A percentile compares a stretch with the other conserved stretches of the same genome.
Evolutionary conservation across 1,284 basidiomycete species (phyloP).

Genomic region (Moesziomyces antarcticus): DNA sequence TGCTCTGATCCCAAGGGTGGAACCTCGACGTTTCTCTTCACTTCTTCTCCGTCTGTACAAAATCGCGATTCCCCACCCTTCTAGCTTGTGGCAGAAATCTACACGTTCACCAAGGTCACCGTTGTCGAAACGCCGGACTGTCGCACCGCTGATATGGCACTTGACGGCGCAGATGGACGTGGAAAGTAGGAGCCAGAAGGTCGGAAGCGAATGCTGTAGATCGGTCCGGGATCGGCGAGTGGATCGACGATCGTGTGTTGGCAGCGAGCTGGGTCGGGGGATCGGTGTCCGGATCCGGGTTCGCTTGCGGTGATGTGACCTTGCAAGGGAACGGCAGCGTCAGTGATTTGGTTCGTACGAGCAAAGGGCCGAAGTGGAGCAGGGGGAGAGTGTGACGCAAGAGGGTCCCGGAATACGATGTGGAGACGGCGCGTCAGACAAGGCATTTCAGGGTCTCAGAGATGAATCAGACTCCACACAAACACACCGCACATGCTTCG

Average conservation of each 20-base stretch:
- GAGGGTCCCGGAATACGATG: neutral
- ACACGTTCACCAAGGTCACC: neutral
- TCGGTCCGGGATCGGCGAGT: neutral
- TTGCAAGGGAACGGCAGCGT: no score
- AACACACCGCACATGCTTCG: neutral
- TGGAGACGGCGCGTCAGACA: neutral
- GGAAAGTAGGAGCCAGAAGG: neutral
- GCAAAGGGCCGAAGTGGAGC: no score
- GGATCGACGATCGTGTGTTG: neutral
- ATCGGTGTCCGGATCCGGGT: neutral
- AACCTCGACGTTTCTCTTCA: neutral
- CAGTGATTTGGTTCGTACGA: no score
- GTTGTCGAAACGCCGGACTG: no score
- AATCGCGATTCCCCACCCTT: slow-evolving; percentile 4
- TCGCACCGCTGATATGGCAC: no score
- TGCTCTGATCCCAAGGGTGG: neutral
- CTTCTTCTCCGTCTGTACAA: slow-evolving; percentile 6
- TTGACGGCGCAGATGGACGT: no score
- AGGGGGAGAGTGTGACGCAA: neutral
- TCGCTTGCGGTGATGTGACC: neutral
- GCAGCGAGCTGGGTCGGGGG: no score
- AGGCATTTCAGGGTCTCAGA: neutral
- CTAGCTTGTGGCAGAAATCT: neutral
- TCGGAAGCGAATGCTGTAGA: neutral
- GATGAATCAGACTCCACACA: slow-evolving; percentile 41